Conservation (phyloP, 1,284 basidiomycete genomes). For the Xanthoconium separans region DNA sequence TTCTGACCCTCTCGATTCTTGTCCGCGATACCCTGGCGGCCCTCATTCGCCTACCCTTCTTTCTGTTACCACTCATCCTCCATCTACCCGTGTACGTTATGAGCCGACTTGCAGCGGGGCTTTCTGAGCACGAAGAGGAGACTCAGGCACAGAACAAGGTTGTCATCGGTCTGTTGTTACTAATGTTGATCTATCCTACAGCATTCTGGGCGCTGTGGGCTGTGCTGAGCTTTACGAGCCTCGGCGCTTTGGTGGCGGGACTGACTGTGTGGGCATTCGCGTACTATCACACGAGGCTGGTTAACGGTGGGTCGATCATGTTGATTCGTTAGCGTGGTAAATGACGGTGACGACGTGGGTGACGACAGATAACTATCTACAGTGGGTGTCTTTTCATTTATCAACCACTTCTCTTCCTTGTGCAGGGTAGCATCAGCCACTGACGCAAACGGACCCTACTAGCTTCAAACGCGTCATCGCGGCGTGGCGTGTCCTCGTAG, state of each 20-base stretch:
- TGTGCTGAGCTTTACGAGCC: conserved; percentile 66
- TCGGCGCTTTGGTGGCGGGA: conserved; percentile 52
- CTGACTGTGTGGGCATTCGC: conserved; percentile 69
- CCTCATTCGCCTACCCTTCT: conserved; percentile 80
- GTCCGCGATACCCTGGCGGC: conserved; percentile 73
- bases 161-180: conserved; percentile 75
- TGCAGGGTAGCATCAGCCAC: conserved; percentile 16
- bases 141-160: conserved; percentile 93
- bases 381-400: conserved; percentile 47
- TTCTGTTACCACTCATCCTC: conserved; percentile 78
- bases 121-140: conserved; percentile 87
- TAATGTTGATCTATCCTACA: conserved; percentile 76
- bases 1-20: conserved; percentile 77
- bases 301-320: conserved; percentile 58
- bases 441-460: conserved; percentile 20
- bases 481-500: conserved; percentile 88
- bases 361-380: conserved; percentile 71
- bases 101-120: conserved; percentile 67
- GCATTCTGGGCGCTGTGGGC: conserved; percentile 82
- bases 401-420: conserved; percentile 6
- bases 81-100: conserved; percentile 84
- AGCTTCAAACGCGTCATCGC: conserved; percentile 82
- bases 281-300: conserved; percentile 77
- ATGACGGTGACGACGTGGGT: conserved; percentile 23
- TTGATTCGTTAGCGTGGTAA: conserved; percentile 11